These are phyloP conservation scores for Blastosporella zonata DNA, from an alignment of 1,284 basidiomycete species.

Conservation along the genomic window DNA sequence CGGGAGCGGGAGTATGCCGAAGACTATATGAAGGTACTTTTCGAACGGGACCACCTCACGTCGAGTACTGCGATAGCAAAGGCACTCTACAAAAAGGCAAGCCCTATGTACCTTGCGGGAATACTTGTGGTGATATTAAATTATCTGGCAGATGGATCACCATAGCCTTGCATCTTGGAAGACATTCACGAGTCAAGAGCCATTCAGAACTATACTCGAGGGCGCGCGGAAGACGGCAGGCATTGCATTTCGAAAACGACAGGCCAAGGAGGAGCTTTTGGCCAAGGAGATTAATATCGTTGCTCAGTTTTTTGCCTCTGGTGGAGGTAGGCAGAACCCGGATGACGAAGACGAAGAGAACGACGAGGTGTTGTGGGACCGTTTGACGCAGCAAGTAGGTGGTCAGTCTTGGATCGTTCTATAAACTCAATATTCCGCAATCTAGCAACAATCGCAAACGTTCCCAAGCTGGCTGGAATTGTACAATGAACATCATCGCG, in stretches of 20 bases:
- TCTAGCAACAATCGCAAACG: conserved; percentile 46
- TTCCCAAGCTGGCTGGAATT: conserved; percentile 53
- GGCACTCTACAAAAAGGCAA: conserved; percentile 30
- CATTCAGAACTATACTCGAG: conserved; percentile 26
- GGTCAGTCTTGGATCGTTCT: neutral
- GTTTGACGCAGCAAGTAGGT: conserved; percentile 36
- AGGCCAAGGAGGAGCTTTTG: conserved; percentile 8
- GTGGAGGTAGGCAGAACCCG: conserved; percentile 34
- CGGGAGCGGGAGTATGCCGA: conserved; percentile 43
- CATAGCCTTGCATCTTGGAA: conserved; percentile 42
- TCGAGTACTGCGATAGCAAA: conserved; percentile 21
- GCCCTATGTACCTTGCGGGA: conserved; percentile 1
- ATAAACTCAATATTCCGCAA: neutral
- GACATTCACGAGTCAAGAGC: conserved; percentile 17
- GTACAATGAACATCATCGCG: conserved; percentile 42
- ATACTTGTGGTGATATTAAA: neutral
- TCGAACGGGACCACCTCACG: conserved; percentile 28
- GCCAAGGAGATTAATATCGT: conserved; percentile 44
- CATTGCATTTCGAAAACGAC: conserved; percentile 32
- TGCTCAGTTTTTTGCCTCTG: conserved; percentile 48
- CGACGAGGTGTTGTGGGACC: conserved; percentile 46
- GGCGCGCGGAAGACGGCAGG: conserved; percentile 32
- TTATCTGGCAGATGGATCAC: conserved; percentile 34
- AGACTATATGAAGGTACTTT: conserved; percentile 30
- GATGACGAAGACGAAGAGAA: conserved; percentile 43